Conservation (phyloP, 1,284 basidiomycete species). For the Mrakiaceae sp. region DNA sequence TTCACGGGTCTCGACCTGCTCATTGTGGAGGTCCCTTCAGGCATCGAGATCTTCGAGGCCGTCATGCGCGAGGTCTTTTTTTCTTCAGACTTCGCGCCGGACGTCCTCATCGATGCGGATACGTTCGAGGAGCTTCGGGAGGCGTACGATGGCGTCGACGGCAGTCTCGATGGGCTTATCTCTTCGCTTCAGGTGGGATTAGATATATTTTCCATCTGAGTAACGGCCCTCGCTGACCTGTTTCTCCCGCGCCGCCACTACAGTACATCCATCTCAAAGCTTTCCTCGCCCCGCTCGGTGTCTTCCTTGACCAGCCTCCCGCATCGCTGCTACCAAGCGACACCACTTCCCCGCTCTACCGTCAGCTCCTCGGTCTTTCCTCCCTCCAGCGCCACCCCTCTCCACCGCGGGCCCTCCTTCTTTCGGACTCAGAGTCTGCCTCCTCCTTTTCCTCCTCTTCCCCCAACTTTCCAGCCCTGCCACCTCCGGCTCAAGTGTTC, state of each 20-base stretch:
- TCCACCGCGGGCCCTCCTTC: background rate
- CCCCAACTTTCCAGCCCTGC: no score
- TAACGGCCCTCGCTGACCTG: background rate
- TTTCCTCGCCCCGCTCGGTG: background rate
- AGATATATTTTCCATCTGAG: background rate
- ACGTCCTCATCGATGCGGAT: conserved; percentile 6
- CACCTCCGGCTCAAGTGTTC: no score
- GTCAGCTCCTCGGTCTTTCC: conserved; percentile 1
- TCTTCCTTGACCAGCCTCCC: background rate
- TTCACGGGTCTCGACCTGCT: background rate
- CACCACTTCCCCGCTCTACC: background rate
- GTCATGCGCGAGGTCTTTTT: conserved; percentile 6
- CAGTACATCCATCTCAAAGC: conserved; percentile 16
- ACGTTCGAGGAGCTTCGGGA: conserved; percentile 15
- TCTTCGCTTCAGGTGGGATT: conserved; percentile 7
- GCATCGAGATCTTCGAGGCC: conserved; percentile 3
- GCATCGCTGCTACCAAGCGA: no score
- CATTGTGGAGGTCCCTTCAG: background rate
- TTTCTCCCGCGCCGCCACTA: background rate
- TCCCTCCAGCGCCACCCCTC: background rate
- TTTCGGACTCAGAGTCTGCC: background rate
- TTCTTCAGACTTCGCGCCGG: background rate
- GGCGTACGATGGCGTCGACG: conserved; percentile 3
- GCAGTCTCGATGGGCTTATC: conserved; percentile 4
- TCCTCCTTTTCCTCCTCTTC: background rate